A percentile compares a stretch with the other conserved stretches of the same genome.
These are phyloP conservation scores for Strobilomyces echinocephalus DNA, from an alignment of 768 basidiomycete species.

Conservation along the genomic window DNA sequence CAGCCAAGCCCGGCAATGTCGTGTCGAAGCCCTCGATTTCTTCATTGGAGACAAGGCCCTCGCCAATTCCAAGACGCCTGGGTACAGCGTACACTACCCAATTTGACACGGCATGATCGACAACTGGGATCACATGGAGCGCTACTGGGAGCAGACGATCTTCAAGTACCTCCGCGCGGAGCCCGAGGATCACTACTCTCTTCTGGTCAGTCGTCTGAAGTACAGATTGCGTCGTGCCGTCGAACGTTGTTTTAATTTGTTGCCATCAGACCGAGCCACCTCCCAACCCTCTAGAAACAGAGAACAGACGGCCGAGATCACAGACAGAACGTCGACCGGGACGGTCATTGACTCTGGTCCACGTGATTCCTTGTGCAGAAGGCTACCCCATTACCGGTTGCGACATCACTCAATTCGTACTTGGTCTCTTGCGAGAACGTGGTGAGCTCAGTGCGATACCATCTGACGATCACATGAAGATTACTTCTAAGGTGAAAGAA, in stretches of 20 bases:
- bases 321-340: slow-evolving; percentile 89
- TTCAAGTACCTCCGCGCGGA: slow-evolving; percentile 99
- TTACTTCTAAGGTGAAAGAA: slow-evolving; percentile 95
- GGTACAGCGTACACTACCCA: slow-evolving; percentile 92
- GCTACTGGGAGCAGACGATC: slow-evolving; percentile 99
- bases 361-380: slow-evolving; percentile 71
- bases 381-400: slow-evolving; percentile 83
- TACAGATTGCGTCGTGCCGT: background rate
- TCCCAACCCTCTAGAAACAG: slow-evolving; percentile 95
- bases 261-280: slow-evolving; percentile 91
- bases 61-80: slow-evolving; percentile 90
- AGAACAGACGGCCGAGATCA: slow-evolving; percentile 97
- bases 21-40: slow-evolving; percentile 97
- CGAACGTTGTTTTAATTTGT: background rate
- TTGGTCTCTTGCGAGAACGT: slow-evolving; percentile 92
- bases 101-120: slow-evolving; percentile 97
- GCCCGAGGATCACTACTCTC: slow-evolving; percentile 98
- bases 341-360: slow-evolving; percentile 97
- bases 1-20: slow-evolving; percentile 83
- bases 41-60: slow-evolving; percentile 99
- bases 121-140: slow-evolving; percentile 98
- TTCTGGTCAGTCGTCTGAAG: slow-evolving; percentile 61
- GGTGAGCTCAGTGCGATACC: slow-evolving; percentile 89
- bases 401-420: slow-evolving; percentile 94
- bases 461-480: slow-evolving; percentile 88